These are phyloP conservation scores for Avicennia marina DNA, from an alignment of 257 asterid genomes.

Conservation along the genomic window DNA sequence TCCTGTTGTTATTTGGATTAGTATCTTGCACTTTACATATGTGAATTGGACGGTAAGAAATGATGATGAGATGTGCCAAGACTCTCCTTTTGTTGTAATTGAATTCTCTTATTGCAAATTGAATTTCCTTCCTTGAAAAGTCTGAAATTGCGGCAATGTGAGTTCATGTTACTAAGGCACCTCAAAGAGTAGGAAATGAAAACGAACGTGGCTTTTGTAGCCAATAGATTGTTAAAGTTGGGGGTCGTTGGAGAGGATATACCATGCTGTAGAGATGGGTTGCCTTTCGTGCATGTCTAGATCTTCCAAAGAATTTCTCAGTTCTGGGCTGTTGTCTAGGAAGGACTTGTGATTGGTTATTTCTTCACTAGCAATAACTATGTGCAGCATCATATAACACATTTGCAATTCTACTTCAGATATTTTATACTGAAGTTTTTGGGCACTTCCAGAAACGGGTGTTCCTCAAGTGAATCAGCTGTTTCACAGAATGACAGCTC, in stretches of 20 bases:
- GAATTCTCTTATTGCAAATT: background rate
- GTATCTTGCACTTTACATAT: background rate
- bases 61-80: background rate
- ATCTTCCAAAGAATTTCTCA: background rate
- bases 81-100: background rate
- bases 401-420: background rate
- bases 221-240: background rate
- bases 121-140: background rate
- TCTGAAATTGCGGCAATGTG: background rate
- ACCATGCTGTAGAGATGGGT: background rate
- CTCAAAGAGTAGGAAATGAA: background rate
- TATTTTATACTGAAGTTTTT: background rate
- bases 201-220: background rate
- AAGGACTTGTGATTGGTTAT: background rate
- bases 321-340: background rate
- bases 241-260: background rate
- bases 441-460: background rate
- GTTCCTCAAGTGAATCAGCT: background rate
- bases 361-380: background rate
- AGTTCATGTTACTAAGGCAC: background rate
- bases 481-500: background rate
- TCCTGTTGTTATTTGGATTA: background rate
- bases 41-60: background rate
- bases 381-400: background rate
- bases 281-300: background rate